Evolutionary conservation across 164 flowering plant genomes (phyloP), one percentile per base, ranked within the genome.

Genomic region (Saururus chinensis): DNA sequence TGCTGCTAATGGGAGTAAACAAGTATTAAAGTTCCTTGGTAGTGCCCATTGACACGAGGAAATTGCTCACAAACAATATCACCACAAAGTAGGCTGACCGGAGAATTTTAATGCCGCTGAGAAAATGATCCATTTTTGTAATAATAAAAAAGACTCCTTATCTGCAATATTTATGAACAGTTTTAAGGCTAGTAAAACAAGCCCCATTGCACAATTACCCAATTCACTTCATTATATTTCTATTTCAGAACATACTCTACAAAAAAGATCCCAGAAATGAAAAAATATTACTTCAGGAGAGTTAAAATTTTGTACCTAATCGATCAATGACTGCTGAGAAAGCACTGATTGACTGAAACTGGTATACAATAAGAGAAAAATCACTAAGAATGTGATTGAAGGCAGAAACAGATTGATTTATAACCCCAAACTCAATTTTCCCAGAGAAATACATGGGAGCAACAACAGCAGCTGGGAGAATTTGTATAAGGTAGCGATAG

Each of bases 401-500:
- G 57, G 98, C 98, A 62, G 98, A 93, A 53, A 89, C 96, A 61
- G 97, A 93, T 75, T 93, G 97, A 71, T 88, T 93, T 63, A 93
- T 89, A 67, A 93, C 98, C 58, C 97, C 98, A 82, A 93, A 93
- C 66, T 93, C 98, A 76, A 93, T 86, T 81, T 93, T 88, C 41
- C 97, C 98, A 6, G 96, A 85, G 75, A 93, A 93, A 66, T 79
- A 93, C 98, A 89, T 88, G 16, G 98, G 98, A 68, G 98, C 98
- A 77, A 93, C 92, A 70, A 90, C 98, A 65, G 98, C 98, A 65
- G 92, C 98, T 53, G 97, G 98, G 72, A 93, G 97, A 78, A 93
- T 82, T 75, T 93, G 98, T 77, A 93, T 93, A 63, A 93, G 76
- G 69, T 93, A 93, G n/a, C 96, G 84, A 61, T 93, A 93, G 40